Conservation (phyloP, 1,139 yeast species). For the Pichia sp. region DNA sequence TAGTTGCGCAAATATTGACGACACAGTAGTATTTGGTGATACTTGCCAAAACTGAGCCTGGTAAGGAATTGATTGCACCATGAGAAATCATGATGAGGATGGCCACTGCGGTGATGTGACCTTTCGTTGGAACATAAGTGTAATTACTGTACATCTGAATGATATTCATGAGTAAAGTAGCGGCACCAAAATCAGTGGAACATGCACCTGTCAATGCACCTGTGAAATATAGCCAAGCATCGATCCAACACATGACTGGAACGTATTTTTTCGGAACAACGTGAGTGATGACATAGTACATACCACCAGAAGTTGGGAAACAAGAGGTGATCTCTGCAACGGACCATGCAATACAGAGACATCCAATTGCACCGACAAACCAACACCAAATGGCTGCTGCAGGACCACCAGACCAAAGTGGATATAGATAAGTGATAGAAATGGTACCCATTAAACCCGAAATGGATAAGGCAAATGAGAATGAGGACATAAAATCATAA, state of each 20-base stretch:
- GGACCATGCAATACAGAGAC: constrained; percentile 50
- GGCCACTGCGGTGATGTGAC: constrained; percentile 37
- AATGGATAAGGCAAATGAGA: constrained; percentile 21
- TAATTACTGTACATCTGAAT: constrained; percentile 36
- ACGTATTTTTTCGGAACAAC: constrained; percentile 29
- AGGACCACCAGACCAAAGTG: constrained; percentile 43
- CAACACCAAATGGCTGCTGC: constrained; percentile 67
- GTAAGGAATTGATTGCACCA: constrained; percentile 35
- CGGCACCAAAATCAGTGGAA: constrained; percentile 31
- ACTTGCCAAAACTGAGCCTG: constrained; percentile 34
- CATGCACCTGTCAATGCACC: constrained; percentile 39
- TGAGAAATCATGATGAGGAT: constrained; percentile 35
- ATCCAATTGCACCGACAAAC: constrained; percentile 53
- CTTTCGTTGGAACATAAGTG: constrained; percentile 31
- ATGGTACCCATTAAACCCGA: constrained; percentile 28
- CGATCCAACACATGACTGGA: constrained; percentile 34
- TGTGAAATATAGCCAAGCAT: constrained; percentile 38
- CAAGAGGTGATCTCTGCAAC: constrained; percentile 62
- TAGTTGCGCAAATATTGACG: constrained; percentile 34
- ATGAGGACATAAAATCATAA: constrained; percentile 25
- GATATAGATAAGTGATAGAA: constrained; percentile 28
- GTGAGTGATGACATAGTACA: constrained; percentile 39
- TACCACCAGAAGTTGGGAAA: constrained; percentile 70
- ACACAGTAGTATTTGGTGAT: constrained; percentile 37
- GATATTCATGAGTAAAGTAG: constrained; percentile 35